Evolutionary conservation across 495 filamentous ascomycete species (phyloP).

Genomic region (Acidomyces sp.): DNA sequence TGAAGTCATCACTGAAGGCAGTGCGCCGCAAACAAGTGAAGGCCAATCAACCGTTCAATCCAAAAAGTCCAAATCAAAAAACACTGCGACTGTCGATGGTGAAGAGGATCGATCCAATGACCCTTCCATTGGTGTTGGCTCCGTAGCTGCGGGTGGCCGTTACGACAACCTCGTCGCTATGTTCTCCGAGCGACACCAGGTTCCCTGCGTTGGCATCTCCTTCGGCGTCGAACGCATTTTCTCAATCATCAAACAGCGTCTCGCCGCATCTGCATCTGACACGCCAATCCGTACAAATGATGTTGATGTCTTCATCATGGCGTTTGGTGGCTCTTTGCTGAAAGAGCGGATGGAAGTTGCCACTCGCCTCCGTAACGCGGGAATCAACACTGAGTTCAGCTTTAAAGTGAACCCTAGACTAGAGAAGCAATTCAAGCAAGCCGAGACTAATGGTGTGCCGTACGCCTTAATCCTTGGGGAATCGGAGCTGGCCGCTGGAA

Average conservation of each 20-base stretch:
- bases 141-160: conserved; percentile 77
- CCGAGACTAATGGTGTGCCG: conserved; percentile 57
- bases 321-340: conserved; percentile 75
- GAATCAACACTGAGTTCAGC: conserved; percentile 69
- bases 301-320: conserved; percentile 83
- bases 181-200: conserved; percentile 71
- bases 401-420: conserved; percentile 72
- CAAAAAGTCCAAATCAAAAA: conserved; percentile 41
- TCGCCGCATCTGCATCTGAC: conserved; percentile 40
- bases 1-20: conserved; percentile 78
- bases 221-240: conserved; percentile 95
- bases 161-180: conserved; percentile 92
- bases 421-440: conserved; percentile 64
- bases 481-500: conserved; percentile 59
- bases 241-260: conserved; percentile 70
- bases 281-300: conserved; percentile 51
- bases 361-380: conserved; percentile 60
- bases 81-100: conserved; percentile 12
- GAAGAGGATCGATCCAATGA: conserved; percentile 78
- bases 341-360: conserved; percentile 69
- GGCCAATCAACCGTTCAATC: conserved; percentile 36
- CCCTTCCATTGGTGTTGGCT: conserved; percentile 70
- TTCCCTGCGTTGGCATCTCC: conserved; percentile 87
- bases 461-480: conserved; percentile 69
- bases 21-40: conserved; percentile 45